Conservation (phyloP, 83 land plant species). For the Larix sibirica region DNA sequence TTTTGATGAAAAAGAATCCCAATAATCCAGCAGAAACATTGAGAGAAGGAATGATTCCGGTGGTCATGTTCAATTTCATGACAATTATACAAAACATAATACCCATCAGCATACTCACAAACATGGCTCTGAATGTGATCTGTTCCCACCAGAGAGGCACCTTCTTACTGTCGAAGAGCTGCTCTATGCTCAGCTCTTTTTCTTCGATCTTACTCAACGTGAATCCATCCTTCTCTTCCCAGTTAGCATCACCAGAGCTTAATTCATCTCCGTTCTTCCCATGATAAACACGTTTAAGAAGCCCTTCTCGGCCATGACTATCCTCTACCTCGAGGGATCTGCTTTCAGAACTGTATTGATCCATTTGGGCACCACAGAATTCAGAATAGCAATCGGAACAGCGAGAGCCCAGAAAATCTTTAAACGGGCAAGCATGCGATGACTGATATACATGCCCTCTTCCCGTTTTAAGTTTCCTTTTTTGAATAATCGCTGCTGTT, state of each 20-base stretch:
- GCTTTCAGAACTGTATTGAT: too few relatives aligned
- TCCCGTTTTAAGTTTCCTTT: too few relatives aligned
- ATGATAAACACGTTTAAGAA: not conserved
- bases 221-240: constrained; percentile 8
- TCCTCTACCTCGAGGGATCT: too few relatives aligned
- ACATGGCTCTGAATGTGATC: constrained; percentile 59
- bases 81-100: constrained; percentile 57
- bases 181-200: constrained; percentile 34
- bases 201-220: not conserved
- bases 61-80: constrained; percentile 69
- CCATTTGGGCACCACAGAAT: too few relatives aligned
- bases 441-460: too few relatives aligned
- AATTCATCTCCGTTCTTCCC: not conserved
- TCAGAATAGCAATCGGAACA: too few relatives aligned
- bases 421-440: too few relatives aligned
- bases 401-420: too few relatives aligned
- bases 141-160: constrained; percentile 65
- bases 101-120: constrained; percentile 53
- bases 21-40: constrained; percentile 73
- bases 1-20: constrained; percentile 62
- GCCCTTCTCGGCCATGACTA: not conserved
- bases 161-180: constrained; percentile 28
- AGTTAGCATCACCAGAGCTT: not conserved
- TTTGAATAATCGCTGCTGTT: too few relatives aligned
- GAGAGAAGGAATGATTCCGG: constrained; percentile 73